Base-by-base conservation (phyloP, 1,139 yeast genomes). In the Kurtzmaniella quercitrusa region DNA sequence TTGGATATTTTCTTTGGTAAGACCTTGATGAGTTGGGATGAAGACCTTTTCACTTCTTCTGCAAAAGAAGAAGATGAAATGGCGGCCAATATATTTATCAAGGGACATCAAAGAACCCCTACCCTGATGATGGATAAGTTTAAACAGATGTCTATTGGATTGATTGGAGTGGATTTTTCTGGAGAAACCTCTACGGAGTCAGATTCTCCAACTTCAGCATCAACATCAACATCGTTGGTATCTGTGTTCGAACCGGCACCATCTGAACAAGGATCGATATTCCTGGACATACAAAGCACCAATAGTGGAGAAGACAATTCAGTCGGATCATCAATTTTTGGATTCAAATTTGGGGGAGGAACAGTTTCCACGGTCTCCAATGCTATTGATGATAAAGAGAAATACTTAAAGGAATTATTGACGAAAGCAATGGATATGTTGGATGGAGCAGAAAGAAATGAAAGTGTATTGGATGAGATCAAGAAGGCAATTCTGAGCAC, bases 1-100 rank as follows among this genome's bases (percentile, higher is more conserved):
- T 62, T 81, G 46, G 72, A 69, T 41, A 50, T 56, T 37, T 72
- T 72, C 50, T 72, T 72, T 48, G 75, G 76, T 6, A 66, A 66
- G 34, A 52, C 66, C 41, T 58, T 71, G 41, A 54, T 70, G 41
- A 58, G 63, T 11, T 69, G 73, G 66, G 69, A 70, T 43, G 69
- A 66, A 42, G 44, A 57, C 6, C 50, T 67, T 29, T 70, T 71
- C 47, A 27, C 50, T 10, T 39, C 43, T 10, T 33, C 23, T 25
- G 25, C 23, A 11, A 42, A 43, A 19, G 41, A 38, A 18, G 41
- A 31, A 33, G 43, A 41, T 23, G 44, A 41, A 11, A 19, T 29
- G 39, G 36, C 25, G 39, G 36, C 25, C 36, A 10, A 45, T 46
- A 4, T 37, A 43, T 14, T 42, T 31, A 21, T 37, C 33, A 40